phyloP scores from a whole-genome alignment of 805 yeast genomes.

The Priceomyces medius region DNA sequence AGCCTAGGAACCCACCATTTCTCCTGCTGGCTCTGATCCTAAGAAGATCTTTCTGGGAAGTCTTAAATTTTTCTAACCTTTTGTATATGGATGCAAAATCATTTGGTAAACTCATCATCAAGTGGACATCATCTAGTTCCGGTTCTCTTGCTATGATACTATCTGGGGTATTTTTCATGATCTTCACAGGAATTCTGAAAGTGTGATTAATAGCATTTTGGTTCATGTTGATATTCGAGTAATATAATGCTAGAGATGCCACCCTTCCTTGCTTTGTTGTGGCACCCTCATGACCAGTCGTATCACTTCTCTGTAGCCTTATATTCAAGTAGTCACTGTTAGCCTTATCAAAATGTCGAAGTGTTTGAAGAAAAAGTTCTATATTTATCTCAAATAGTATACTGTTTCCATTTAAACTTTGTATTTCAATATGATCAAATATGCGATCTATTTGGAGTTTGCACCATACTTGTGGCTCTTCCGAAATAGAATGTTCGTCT shows the following conservation, averaged over 20 bases:
- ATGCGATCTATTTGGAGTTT: constrained; percentile 45
- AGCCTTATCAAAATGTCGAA: constrained; percentile 55
- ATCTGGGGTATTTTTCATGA: constrained; percentile 55
- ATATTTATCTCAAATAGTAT: constrained; percentile 62
- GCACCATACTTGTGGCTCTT: constrained; percentile 71
- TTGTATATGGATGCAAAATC: constrained; percentile 55
- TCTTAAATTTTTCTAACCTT: constrained; percentile 64
- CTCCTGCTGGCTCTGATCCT: constrained; percentile 48
- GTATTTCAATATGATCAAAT: constrained; percentile 51
- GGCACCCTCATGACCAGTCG: constrained; percentile 21
- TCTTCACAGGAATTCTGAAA: constrained; percentile 67
- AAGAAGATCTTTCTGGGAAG: constrained; percentile 40
- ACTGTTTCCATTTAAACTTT: constrained; percentile 51
- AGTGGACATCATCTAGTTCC: constrained; percentile 50
- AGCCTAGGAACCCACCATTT: constrained; percentile 48
- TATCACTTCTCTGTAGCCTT: constrained; percentile 48
- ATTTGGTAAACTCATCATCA: constrained; percentile 51
- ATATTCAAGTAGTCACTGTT: constrained; percentile 50
- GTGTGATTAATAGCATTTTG: constrained; percentile 57
- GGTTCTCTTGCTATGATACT: constrained; percentile 59
- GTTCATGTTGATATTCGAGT: constrained; percentile 45
- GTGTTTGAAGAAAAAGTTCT: constrained; percentile 58
- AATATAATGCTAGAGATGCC: constrained; percentile 56
- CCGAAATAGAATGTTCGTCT: constrained; percentile 37
- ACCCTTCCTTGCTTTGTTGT: constrained; percentile 32